Evolutionary conservation across 2,329 filamentous ascomycete species (phyloP).

Genomic region (Hortaea werneckii): DNA sequence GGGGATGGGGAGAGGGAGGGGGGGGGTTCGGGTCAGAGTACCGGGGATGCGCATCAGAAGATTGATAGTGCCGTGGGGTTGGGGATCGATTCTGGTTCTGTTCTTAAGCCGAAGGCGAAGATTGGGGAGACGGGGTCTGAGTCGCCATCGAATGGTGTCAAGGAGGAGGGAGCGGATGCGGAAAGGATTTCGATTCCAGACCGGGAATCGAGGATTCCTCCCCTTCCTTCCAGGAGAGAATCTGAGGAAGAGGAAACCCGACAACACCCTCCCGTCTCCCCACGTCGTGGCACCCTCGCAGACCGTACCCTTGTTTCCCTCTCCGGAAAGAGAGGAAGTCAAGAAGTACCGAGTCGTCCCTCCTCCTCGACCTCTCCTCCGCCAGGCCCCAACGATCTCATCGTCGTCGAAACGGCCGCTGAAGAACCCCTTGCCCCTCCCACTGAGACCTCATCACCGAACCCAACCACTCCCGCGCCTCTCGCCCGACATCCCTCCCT

Average conservation of each 20-base stretch:
- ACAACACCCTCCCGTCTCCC: too few species aligned
- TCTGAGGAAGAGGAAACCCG: too few species aligned
- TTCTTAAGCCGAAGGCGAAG: too few species aligned
- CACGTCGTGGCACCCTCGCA: neutral
- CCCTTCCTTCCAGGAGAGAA: too few species aligned
- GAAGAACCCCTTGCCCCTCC: neutral
- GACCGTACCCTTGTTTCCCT: conserved; percentile 1
- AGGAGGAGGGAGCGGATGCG: too few species aligned
- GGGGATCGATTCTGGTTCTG: neutral
- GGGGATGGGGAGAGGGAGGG: too few species aligned
- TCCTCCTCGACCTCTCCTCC: neutral
- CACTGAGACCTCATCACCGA: neutral
- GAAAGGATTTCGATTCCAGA: too few species aligned
- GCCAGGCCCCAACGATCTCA: neutral
- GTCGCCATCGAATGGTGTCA: too few species aligned
- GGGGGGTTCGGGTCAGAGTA: neutral
- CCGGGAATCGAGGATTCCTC: too few species aligned
- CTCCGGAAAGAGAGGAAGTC: neutral
- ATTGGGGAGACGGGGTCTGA: too few species aligned
- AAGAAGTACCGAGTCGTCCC: too few species aligned
- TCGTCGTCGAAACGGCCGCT: neutral
- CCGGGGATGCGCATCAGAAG: neutral
- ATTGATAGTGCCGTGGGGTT: conserved; percentile 3
- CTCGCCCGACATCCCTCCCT: conserved; percentile 35
- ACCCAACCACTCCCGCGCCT: neutral